Evolutionary conservation across 495 filamentous ascomycete species (phyloP).

Genomic region (Xylaria telfairii): DNA sequence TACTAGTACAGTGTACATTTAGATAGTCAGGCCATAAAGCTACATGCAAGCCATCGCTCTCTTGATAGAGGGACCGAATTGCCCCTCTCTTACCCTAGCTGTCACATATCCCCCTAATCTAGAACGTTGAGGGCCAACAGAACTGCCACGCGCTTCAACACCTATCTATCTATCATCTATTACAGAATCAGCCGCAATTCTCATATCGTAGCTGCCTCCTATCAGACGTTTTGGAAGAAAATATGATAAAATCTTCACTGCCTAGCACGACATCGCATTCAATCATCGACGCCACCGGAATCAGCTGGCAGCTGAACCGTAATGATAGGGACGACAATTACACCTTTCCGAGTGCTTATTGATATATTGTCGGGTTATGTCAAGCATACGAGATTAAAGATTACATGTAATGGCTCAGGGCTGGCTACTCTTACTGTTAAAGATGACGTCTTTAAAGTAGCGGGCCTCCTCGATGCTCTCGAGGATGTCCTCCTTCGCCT

Average conservation of each 20-base stretch:
- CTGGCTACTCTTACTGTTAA: constrained; percentile 37
- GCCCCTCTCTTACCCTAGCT: constrained; percentile 1
- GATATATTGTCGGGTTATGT: not conserved
- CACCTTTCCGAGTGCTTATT: not conserved
- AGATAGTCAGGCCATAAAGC: too few relatives aligned
- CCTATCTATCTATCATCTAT: not conserved
- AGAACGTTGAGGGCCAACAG: constrained; percentile 15
- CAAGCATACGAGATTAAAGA: not conserved
- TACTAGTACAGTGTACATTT: not conserved
- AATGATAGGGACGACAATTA: not conserved
- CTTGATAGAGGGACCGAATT: not conserved
- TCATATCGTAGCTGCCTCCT: not conserved
- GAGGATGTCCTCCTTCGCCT: constrained; percentile 87
- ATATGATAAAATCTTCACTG: not conserved
- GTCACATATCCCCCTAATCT: not conserved
- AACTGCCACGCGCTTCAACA: constrained; percentile 13
- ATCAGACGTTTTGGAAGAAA: not conserved
- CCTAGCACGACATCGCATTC: not conserved
- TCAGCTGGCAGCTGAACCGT: not conserved
- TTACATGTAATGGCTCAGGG: not conserved
- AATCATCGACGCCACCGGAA: not conserved
- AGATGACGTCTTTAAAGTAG: constrained; percentile 75
- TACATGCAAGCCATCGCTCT: not conserved
- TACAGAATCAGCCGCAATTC: not conserved
- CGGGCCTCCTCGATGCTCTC: constrained; percentile 92